Evolutionary conservation across 1,139 yeast genomes (phyloP), one percentile per base, ranked within the genome.

Genomic region (Suhomyces ambrosiae): DNA sequence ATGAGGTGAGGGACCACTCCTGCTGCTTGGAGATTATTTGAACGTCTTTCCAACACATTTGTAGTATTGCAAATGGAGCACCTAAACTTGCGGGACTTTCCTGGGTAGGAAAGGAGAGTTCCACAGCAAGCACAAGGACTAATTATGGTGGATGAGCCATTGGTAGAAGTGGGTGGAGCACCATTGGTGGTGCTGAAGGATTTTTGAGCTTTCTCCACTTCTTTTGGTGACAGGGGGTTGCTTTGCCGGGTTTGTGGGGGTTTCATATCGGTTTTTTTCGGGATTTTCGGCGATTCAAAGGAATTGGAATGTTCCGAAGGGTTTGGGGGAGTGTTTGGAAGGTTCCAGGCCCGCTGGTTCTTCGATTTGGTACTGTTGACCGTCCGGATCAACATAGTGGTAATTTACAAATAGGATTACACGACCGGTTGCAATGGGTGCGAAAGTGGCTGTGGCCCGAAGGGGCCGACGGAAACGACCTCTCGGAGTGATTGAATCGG

Each of bases 1-100:
- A 69, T 41, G 2, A 47, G 34, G 32, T 54, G 64, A n/a, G 52
- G 50, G 14, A 32, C 19, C 23, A 31, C 10, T 27, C 45, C 14
- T 17, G 28, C 8, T 23, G 22, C 16, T 16, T 27, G 14, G 26
- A 38, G 33, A n/a, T 27, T 29, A 4, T 31, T 22, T 4, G 44
- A 41, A 13, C 43, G 35, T 24, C 39, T 40, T 26, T 40, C 48
- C 43, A 69, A 41, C 31, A 70, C 46, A 44, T 64, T 66, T n/a
- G 76, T 77, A 7, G 84, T 73, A 26, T 68, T 68, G 48, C 88
- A 81, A 1, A 72, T 61, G 0, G 77, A 65, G 50, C 94, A 85
- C 41, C 73, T 71, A 54, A 76, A 79, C 48, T 78, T 79, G 7
- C 54, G 40, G 2, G 74, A 63, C 7, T 55, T 55, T 5, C 58